Conservation (phyloP, 2,329 filamentous ascomycete species). For the Penicillium psychrosexuale region DNA sequence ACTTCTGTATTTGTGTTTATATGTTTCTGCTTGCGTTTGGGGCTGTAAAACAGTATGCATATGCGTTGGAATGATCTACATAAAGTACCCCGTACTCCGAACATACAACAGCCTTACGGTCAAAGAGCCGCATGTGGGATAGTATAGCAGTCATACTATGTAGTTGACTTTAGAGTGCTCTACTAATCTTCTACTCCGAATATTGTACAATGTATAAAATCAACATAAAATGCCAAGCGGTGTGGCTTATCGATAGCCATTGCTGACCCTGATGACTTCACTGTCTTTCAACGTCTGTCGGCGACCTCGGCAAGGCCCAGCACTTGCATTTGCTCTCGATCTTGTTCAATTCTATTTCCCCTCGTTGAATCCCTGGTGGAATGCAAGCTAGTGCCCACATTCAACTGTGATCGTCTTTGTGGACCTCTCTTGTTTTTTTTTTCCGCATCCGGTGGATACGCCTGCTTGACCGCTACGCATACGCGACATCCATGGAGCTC, state of each 20-base stretch:
- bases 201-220: not conserved
- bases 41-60: not conserved
- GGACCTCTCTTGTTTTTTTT: not conserved
- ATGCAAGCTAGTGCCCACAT: not conserved
- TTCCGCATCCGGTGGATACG: conserved; percentile 8
- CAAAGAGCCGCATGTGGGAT: not conserved
- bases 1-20: not conserved
- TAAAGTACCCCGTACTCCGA: not conserved
- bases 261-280: conserved; percentile 7
- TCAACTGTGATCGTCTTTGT: not conserved
- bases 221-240: not conserved
- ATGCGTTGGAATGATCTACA: not conserved
- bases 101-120: not conserved
- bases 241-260: conserved; percentile 4
- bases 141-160: not conserved
- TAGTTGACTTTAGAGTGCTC: not conserved
- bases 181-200: not conserved
- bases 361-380: conserved; percentile 1
- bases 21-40: not conserved
- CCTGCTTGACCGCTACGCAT: not conserved
- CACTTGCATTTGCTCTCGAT: not conserved
- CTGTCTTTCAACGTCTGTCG: not conserved
- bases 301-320: not conserved
- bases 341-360: not conserved
- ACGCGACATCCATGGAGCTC: conserved; percentile 7